These are phyloP conservation scores for Prototheca wickerhamii DNA, from an alignment of 163 green algal species.

Conservation along the genomic window DNA sequence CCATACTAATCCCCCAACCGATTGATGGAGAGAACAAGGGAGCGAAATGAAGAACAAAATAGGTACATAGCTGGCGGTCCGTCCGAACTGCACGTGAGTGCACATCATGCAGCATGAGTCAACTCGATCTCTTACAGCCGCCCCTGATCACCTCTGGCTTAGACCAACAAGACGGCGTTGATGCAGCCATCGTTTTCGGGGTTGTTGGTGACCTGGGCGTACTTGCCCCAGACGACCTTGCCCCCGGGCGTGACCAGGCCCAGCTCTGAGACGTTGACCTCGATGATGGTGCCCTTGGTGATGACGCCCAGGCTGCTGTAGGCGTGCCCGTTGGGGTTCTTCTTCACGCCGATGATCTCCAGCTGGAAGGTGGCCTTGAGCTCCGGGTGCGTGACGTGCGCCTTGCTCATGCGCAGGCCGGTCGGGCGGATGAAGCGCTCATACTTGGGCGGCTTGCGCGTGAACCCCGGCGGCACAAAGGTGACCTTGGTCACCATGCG, in stretches of 20 bases:
- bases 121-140: background rate
- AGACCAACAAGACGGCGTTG: constrained; percentile 97
- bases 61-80: no score
- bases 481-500: constrained; percentile 99
- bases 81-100: background rate
- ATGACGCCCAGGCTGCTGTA: constrained; percentile 94
- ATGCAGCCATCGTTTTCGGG: constrained; percentile 99
- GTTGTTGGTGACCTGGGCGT: constrained; percentile 98
- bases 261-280: constrained; percentile 98
- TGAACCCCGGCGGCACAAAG: constrained; percentile 95
- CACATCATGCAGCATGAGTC: constrained; percentile 1
- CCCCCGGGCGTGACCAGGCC: constrained; percentile 95
- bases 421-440: constrained; percentile 96
- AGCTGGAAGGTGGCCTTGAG: constrained; percentile 96
- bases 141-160: constrained; percentile 6
- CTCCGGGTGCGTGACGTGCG: constrained; percentile 97
- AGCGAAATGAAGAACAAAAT: no score
- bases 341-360: constrained; percentile 98
- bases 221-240: constrained; percentile 99
- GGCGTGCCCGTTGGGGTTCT: constrained; percentile 98
- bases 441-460: constrained; percentile 98
- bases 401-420: constrained; percentile 96
- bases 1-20: no score
- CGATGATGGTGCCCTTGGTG: constrained; percentile 90
- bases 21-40: no score